Evolutionary conservation across 352 stramenopile species (phyloP).

Genomic region (Globisporangium yorkense): DNA sequence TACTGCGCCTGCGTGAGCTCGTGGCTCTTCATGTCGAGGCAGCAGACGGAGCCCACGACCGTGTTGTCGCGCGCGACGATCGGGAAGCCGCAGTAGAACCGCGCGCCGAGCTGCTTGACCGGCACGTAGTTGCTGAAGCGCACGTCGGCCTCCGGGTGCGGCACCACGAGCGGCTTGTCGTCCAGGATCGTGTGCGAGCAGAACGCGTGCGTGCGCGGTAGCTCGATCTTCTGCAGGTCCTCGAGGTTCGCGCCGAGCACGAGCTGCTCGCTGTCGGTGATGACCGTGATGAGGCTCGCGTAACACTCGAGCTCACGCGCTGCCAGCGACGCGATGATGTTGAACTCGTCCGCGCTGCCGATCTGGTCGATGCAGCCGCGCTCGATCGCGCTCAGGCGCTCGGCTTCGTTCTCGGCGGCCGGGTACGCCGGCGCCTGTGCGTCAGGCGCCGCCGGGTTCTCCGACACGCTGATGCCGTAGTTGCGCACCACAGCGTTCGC

Average conservation of each 20-base stretch:
- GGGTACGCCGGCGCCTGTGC: constrained; percentile 23
- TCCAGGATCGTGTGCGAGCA: constrained; percentile 62
- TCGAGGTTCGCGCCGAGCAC: constrained; percentile 37
- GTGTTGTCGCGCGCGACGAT: constrained; percentile 37
- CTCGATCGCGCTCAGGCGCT: constrained; percentile 41
- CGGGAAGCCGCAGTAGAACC: constrained; percentile 80
- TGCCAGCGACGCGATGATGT: constrained; percentile 61
- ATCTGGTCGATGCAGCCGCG: constrained; percentile 41
- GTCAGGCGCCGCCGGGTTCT: constrained; percentile 18
- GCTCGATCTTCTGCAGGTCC: constrained; percentile 16
- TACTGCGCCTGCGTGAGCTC: constrained; percentile 58
- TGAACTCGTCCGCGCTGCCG: constrained; percentile 51
- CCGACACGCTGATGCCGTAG: constrained; percentile 35
- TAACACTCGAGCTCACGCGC: constrained; percentile 51
- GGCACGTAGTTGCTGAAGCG: constrained; percentile 52
- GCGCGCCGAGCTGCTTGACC: constrained; percentile 30
- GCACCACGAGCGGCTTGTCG: constrained; percentile 51
- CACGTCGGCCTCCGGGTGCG: constrained; percentile 55
- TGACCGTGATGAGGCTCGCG: constrained; percentile 55
- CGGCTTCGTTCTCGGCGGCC: constrained; percentile 33
- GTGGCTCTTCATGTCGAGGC: constrained; percentile 42
- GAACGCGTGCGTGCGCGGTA: constrained; percentile 23
- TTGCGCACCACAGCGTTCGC: constrained; percentile 38
- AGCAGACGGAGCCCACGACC: constrained; percentile 60
- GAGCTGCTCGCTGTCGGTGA: constrained; percentile 41